Percentiles rank a stretch among this genome's conserved stretches.
phyloP scores from a whole-genome alignment of 805 yeast genomes.

The Isabelozyma rhagii region DNA sequence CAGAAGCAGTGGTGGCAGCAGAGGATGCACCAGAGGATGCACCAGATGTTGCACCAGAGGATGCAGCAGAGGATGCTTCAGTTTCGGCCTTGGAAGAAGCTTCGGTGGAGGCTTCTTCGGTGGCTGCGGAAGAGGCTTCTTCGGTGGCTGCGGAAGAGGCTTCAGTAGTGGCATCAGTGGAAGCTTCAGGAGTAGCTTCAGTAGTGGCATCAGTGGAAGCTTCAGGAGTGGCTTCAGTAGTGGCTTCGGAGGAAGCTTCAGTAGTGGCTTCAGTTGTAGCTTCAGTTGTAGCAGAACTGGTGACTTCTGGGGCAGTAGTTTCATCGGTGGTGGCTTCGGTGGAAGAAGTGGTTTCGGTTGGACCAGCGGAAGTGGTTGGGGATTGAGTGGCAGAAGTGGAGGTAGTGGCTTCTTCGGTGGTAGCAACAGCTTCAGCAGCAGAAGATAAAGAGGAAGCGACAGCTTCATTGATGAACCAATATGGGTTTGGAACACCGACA shows the following conservation, averaged over 20 bases:
- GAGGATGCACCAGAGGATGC: background rate
- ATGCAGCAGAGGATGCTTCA: background rate
- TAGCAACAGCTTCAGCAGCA: slow-evolving; percentile 19
- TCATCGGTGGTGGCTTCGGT: slow-evolving; percentile 3
- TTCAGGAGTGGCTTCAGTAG: background rate
- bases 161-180: background rate
- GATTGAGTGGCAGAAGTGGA: slow-evolving; percentile 4
- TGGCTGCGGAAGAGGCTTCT: background rate
- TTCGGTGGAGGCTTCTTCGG: background rate
- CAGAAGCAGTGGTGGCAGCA: background rate
- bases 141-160: background rate
- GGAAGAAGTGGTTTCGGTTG: background rate
- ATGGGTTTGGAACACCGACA: slow-evolving; percentile 34
- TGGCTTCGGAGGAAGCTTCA: slow-evolving; percentile 1
- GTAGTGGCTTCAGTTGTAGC: slow-evolving; percentile 1
- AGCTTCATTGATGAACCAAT: slow-evolving; percentile 25
- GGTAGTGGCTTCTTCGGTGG: slow-evolving; percentile 9
- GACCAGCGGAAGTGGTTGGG: background rate
- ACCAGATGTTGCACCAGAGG: background rate
- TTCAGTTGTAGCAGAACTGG: slow-evolving; percentile 9
- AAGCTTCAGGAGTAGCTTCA: background rate
- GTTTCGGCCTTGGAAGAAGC: background rate
- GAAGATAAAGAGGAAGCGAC: slow-evolving; percentile 18
- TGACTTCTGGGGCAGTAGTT: slow-evolving; percentile 3
- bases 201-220: slow-evolving; percentile 2